Evolutionary conservation across 169 alveolate species (phyloP).

Genomic region (Eimeria necatrix): DNA sequence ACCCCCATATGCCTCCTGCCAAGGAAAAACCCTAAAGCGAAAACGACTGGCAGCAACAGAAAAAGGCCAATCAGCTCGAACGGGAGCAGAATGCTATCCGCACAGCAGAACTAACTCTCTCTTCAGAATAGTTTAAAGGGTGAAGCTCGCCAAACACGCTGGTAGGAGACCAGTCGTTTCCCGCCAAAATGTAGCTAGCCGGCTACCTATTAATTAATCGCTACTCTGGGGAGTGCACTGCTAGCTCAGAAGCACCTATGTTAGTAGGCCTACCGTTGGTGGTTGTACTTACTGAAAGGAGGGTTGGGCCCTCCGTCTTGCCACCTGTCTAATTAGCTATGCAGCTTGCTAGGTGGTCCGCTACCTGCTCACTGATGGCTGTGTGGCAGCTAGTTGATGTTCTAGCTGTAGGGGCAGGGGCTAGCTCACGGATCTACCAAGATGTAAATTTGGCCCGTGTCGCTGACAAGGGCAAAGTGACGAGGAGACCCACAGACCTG

Average conservation of each 20-base stretch:
- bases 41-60: conserved; percentile 14
- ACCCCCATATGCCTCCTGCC: conserved; percentile 49
- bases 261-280: too few relatives aligned
- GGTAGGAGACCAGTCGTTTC: neutral
- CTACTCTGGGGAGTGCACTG: too few relatives aligned
- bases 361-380: neutral
- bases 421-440: conserved; percentile 5
- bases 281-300: too few relatives aligned
- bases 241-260: too few relatives aligned
- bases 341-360: neutral
- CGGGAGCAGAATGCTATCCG: neutral
- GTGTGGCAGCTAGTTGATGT: neutral
- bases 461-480: conserved; percentile 13
- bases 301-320: neutral
- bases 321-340: neutral
- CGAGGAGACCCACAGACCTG: neutral
- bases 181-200: neutral
- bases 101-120: neutral
- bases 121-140: too few relatives aligned
- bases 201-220: neutral
- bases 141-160: neutral
- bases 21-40: conserved; percentile 10
- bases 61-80: neutral
- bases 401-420: neutral
- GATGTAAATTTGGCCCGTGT: neutral